A percentile compares a stretch with the other conserved stretches of the same genome.
Conservation (phyloP, 1,284 basidiomycete genomes). For the Pterulicium gracile region DNA sequence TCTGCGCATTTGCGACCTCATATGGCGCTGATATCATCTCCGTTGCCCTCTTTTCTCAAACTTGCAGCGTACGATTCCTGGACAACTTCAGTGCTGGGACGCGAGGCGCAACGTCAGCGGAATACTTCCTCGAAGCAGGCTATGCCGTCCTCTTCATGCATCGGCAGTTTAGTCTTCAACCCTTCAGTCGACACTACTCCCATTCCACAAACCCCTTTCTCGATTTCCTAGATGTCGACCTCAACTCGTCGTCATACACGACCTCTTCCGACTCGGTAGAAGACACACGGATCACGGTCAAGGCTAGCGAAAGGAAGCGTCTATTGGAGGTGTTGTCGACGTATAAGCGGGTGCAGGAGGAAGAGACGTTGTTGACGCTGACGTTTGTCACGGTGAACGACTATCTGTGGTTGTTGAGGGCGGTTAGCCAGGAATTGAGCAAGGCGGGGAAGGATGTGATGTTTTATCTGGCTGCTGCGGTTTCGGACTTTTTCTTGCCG, state of each 20-base stretch:
- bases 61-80: conserved; percentile 83
- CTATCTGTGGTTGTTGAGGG: conserved; percentile 87
- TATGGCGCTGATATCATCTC: conserved; percentile 10
- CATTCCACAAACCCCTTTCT: conserved; percentile 98
- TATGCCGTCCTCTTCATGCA: conserved; percentile 99
- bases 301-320: conserved; percentile 47
- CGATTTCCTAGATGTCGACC: conserved; percentile 74
- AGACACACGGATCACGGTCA: conserved; percentile 48
- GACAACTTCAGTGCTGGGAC: conserved; percentile 99
- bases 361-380: conserved; percentile 73
- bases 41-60: conserved; percentile 12
- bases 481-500: conserved; percentile 96
- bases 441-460: conserved; percentile 65
- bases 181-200: conserved; percentile 94
- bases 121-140: conserved; percentile 88
- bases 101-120: conserved; percentile 92
- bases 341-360: conserved; percentile 73
- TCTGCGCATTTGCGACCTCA: conserved; percentile 13
- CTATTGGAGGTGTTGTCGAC: conserved; percentile 68
- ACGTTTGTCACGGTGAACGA: conserved; percentile 95
- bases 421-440: conserved; percentile 65
- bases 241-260: not conserved
- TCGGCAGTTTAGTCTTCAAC: conserved; percentile 92
- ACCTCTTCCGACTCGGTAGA: conserved; percentile 10
- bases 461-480: conserved; percentile 97